phyloP scores from a whole-genome alignment of 495 filamentous ascomycete species.

The Neurospora discreta region DNA sequence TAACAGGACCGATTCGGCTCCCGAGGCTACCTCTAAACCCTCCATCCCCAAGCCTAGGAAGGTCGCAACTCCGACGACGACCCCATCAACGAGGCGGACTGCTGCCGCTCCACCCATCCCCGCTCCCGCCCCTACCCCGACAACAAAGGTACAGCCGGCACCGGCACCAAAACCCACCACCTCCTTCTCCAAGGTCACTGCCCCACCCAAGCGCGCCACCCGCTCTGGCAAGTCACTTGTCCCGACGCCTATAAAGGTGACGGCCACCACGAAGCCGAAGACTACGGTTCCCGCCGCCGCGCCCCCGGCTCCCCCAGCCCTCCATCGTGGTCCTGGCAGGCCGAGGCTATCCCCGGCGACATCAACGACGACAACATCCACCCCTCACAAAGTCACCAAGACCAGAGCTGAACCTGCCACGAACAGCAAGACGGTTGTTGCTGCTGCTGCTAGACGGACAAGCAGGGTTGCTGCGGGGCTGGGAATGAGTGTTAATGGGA shows the following conservation, averaged over 20 bases:
- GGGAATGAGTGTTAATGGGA: constrained; percentile 26
- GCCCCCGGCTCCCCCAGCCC: not conserved
- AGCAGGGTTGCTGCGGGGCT: constrained; percentile 14
- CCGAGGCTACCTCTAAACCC: not conserved
- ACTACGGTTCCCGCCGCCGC: not conserved
- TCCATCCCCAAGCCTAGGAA: not conserved
- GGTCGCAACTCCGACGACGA: not conserved
- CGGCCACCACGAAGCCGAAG: not conserved
- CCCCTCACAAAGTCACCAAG: not conserved
- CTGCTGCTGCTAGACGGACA: constrained; percentile 3
- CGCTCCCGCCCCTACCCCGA: not conserved
- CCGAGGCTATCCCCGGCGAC: not conserved
- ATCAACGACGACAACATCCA: not conserved
- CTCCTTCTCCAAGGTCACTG: not conserved
- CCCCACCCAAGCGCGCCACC: not conserved
- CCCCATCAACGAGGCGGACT: not conserved
- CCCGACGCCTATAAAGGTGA: not conserved
- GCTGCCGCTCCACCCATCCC: not conserved
- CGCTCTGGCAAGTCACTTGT: not conserved
- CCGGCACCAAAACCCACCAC: not conserved
- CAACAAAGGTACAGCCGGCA: not conserved
- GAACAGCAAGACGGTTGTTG: not conserved
- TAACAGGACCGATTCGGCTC: not conserved
- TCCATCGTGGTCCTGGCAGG: not conserved
- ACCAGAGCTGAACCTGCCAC: not conserved